Percentiles rank a stretch among this genome's conserved stretches.
Conservation (phyloP, 441 rosid genomes). For the Arabidopsis hybrid region DNA sequence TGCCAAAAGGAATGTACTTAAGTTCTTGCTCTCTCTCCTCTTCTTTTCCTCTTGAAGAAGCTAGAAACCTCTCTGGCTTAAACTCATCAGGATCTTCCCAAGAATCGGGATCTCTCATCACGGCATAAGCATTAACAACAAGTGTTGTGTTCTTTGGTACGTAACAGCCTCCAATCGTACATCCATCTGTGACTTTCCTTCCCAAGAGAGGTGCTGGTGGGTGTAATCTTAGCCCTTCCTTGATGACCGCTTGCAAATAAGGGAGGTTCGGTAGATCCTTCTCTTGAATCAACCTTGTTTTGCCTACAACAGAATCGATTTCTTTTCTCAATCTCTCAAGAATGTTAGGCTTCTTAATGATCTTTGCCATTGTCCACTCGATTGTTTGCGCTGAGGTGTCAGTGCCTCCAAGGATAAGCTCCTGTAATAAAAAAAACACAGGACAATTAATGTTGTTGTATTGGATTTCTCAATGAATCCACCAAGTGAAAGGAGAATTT, state of each 20-base stretch:
- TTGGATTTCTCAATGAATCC: background rate
- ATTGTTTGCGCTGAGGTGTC: too few species aligned
- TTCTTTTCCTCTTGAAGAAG: too few species aligned
- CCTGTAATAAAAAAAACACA: background rate
- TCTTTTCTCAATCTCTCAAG: background rate
- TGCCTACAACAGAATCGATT: constrained; percentile 21
- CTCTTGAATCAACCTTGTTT: constrained; percentile 32
- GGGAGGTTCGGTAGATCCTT: constrained; percentile 31
- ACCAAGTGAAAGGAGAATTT: too few species aligned
- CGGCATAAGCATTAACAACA: too few species aligned
- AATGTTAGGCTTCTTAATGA: too few species aligned
- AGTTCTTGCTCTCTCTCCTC: too few species aligned
- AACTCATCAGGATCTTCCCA: too few species aligned
- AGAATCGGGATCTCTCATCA: too few species aligned
- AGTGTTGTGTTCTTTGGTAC: constrained; percentile 21
- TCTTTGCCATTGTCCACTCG: too few species aligned
- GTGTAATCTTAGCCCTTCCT: constrained; percentile 28
- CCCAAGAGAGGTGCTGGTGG: constrained; percentile 14
- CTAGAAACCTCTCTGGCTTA: too few species aligned
- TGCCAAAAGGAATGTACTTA: too few species aligned
- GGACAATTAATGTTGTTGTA: too few species aligned
- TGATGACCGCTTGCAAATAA: constrained; percentile 29
- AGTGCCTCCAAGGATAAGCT: constrained; percentile 18
- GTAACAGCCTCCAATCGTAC: constrained; percentile 17
- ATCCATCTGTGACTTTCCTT: constrained; percentile 4